Evolutionary conservation across 768 basidiomycete species (phyloP), one percentile per base, ranked within the genome.

Genomic region (Lentinus brumalis): DNA sequence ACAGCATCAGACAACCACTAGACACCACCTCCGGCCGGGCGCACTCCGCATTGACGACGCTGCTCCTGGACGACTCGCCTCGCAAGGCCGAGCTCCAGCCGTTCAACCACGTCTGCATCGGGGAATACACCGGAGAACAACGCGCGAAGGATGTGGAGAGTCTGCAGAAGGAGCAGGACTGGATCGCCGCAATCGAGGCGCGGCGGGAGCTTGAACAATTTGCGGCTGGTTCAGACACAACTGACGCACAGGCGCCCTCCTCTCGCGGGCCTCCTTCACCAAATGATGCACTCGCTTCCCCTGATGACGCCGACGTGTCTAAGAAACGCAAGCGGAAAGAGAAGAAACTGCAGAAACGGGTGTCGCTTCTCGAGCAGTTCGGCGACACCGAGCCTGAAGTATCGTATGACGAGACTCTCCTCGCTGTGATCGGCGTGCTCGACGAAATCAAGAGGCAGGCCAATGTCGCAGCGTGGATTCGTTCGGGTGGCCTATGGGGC

Each of bases 61-160:
- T 84, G 21, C 74, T 84, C 30, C 71, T 84, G 11, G 83, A 84
- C 60, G 83, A 84, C 63, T 84, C 84, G 14, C 76, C 78, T 30
- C 73, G 72, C 60, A 84, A 84, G 65, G 83, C 88, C 0, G 79
- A 76, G 31, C 76, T 88, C 15, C 92, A 94, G 68, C 92, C 92
- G 0, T 89, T 83, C 76, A 94, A 91, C 69, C 92, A 94, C 68
- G 74, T 94, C 21, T 91, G 88, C 68, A 81, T 94, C 64, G 79
- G 75, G 10, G 91, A 92, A 68, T 94, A 92, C 69, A 76, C 79
- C 14, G 75, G 71, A 2, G 65, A 73, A 9, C 75, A 74, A 68
- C 81, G 87, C 31, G 68, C 69, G 16, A 61, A 62, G 16, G 81
- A 82, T 58, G 63, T 81, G 18, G 72, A 60, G 12, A 63, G 59